Conservation (phyloP, 345 rosid genomes). For the Gossypium australe region DNA sequence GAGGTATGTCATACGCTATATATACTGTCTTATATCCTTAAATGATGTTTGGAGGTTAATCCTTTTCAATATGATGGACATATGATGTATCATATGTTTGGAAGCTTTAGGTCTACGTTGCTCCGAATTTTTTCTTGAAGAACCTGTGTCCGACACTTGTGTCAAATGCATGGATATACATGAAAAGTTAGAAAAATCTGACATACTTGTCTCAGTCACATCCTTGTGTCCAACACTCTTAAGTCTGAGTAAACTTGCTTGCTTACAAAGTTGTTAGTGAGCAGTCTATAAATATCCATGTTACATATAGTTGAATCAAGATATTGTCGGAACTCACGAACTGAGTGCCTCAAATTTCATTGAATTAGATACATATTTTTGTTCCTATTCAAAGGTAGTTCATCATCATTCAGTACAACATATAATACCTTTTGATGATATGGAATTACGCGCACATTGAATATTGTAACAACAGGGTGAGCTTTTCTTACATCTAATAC, state of each 20-base stretch:
- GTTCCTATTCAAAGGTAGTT: background rate
- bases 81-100: background rate
- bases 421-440: background rate
- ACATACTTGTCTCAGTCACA: no score
- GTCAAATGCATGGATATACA: no score
- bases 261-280: background rate
- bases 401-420: background rate
- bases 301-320: background rate
- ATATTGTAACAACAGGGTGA: background rate
- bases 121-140: background rate
- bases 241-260: background rate
- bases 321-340: background rate
- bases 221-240: no score
- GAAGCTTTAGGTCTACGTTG: background rate
- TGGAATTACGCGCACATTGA: background rate
- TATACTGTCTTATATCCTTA: background rate
- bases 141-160: background rate
- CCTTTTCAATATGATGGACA: background rate
- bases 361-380: background rate
- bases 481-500: constrained; percentile 2
- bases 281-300: background rate
- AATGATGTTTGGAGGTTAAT: background rate
- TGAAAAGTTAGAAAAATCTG: no score
- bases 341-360: background rate
- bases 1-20: constrained; percentile 47